These are phyloP conservation scores for Penicillium aurantiogriseum DNA, from an alignment of 2,329 filamentous ascomycete genomes.

Conservation along the genomic window DNA sequence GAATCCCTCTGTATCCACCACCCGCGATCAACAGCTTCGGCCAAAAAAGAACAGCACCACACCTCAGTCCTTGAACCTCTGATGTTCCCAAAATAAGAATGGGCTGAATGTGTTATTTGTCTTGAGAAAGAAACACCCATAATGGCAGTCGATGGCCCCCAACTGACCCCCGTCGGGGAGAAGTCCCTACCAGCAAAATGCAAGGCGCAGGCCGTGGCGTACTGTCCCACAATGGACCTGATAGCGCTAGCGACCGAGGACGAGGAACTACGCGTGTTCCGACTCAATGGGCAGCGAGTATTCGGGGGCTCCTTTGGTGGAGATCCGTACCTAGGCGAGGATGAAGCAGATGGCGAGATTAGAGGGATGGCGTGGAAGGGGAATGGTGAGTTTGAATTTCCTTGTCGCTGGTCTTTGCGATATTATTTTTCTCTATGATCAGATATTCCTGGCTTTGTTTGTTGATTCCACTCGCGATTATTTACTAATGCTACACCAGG, in stretches of 20 bases:
- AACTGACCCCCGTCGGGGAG: slow-evolving; percentile 41
- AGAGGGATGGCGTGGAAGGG: slow-evolving; percentile 62
- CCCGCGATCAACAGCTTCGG: slow-evolving; percentile 22
- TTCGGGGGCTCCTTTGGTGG: slow-evolving; percentile 50
- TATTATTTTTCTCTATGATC: background rate
- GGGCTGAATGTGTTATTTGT: slow-evolving; percentile 19
- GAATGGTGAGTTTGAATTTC: slow-evolving; percentile 54
- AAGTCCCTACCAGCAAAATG: slow-evolving; percentile 44
- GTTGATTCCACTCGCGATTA: background rate
- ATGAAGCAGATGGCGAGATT: slow-evolving; percentile 45
- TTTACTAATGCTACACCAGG: slow-evolving; percentile 21
- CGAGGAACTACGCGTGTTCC: slow-evolving; percentile 70
- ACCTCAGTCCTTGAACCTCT: background rate
- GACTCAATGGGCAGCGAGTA: slow-evolving; percentile 71
- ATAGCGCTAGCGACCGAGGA: slow-evolving; percentile 68
- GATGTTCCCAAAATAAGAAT: slow-evolving; percentile 20
- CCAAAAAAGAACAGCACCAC: slow-evolving; percentile 1
- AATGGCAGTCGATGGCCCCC: slow-evolving; percentile 31
- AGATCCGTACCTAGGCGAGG: slow-evolving; percentile 41
- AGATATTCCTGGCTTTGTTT: background rate
- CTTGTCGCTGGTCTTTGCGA: background rate
- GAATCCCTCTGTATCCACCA: slow-evolving; percentile 19
- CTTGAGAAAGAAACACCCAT: slow-evolving; percentile 3
- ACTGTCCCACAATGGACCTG: slow-evolving; percentile 83
- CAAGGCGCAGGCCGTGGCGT: slow-evolving; percentile 57